A percentile compares a stretch with the other conserved stretches of the same genome.
Conservation (phyloP, 345 rosid species). For the Salix suchowensis region DNA sequence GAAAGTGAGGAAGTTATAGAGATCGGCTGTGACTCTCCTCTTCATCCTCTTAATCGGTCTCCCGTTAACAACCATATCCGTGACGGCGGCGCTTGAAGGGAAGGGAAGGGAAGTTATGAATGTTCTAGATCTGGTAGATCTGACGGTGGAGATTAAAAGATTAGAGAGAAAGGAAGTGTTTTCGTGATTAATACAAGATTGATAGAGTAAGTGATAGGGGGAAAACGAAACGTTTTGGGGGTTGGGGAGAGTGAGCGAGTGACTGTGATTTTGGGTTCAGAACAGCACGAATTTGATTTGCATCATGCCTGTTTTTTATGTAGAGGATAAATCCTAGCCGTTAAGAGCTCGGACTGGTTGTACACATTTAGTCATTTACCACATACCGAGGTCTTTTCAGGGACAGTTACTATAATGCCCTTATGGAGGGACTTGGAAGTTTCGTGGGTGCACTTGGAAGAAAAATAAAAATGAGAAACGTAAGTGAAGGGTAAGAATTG, state of each 20-base stretch:
- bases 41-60: constrained; percentile 61
- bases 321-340: constrained; percentile 8
- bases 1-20: constrained; percentile 48
- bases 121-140: constrained; percentile 8
- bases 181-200: not conserved
- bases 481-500: too few relatives aligned
- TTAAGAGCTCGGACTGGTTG: not conserved
- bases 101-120: not conserved
- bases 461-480: too few relatives aligned
- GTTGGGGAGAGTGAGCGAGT: not conserved
- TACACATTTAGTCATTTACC: not conserved
- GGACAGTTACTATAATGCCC: not conserved
- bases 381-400: not conserved
- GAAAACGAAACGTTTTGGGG: not conserved
- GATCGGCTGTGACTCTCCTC: constrained; percentile 68
- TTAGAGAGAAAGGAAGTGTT: not conserved
- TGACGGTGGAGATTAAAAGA: constrained; percentile 7
- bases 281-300: not conserved
- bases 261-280: not conserved
- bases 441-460: not conserved
- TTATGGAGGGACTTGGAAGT: not conserved
- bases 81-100: constrained; percentile 19
- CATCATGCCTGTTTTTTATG: not conserved
- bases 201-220: not conserved
- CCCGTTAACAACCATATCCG: constrained; percentile 48